phyloP scores from a whole-genome alignment of 140 eudicot genomes.

The Eryngium alpinum region DNA sequence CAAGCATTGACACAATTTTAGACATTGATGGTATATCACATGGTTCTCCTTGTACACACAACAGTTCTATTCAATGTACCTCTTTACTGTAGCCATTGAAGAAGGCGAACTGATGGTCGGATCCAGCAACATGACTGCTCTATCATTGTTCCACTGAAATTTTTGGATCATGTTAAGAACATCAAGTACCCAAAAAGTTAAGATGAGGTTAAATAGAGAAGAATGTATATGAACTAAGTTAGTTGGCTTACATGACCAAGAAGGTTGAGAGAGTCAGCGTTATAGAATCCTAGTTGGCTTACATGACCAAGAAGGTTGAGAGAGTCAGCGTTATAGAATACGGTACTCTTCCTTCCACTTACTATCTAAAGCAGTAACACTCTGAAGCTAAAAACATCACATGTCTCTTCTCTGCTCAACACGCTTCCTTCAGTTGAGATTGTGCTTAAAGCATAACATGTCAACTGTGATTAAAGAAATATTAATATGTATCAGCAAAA shows the following conservation, averaged over 20 bases:
- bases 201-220: background rate
- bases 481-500: too few species aligned
- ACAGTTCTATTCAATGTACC: slow-evolving; percentile 19
- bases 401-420: too few species aligned
- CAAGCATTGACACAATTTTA: slow-evolving; percentile 19
- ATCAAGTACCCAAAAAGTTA: background rate
- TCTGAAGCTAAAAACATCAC: slow-evolving; percentile 21
- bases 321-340: slow-evolving; percentile 11
- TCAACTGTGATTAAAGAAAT: too few species aligned
- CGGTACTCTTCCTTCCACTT: slow-evolving; percentile 19
- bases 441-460: too few species aligned
- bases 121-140: slow-evolving; percentile 15
- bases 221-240: background rate
- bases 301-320: slow-evolving; percentile 26
- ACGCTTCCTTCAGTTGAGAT: too few species aligned
- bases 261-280: slow-evolving; percentile 14
- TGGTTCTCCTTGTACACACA: slow-evolving; percentile 24
- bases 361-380: slow-evolving; percentile 21
- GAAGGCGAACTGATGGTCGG: slow-evolving; percentile 2
- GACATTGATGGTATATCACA: slow-evolving; percentile 23
- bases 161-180: too few species aligned
- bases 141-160: slow-evolving; percentile 20
- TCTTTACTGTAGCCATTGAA: slow-evolving; percentile 2
- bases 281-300: too few species aligned
- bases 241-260: slow-evolving; percentile 24